Base-by-base conservation (phyloP, 2,329 filamentous ascomycete genomes). In the Blastomyces gilchristii region DNA sequence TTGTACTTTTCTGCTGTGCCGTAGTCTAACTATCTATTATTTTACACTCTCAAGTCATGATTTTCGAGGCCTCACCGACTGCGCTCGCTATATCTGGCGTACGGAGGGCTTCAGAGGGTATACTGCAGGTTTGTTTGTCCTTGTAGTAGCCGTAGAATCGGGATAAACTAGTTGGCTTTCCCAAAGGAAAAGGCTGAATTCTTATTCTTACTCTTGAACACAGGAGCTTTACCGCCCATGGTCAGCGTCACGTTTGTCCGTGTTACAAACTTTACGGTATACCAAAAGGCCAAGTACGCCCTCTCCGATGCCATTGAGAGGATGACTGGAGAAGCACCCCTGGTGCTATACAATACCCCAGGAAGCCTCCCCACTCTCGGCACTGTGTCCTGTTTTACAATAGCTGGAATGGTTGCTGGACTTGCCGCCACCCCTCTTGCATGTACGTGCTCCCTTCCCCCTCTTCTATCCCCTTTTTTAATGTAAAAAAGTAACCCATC, bases 61-160 rank as follows among this genome's bases (percentile, higher is more conserved):
- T 63, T 80, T 80, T 62, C 70, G 70, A 58, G 78, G 77, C 64
- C 70, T 77, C 49, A 72, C 70, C 50, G 72, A 77, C 66, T 78
- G 77, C 66, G 70, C 75, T 47, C 74, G 74, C 65, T 79, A 79
- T 65, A 71, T 79, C n/a, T 78, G 76, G 73, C 74, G 74, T 39
- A 78, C 74, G 52, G 78, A 80, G 70, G 78, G 78, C 22, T 70
- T 77, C 60, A 76, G 78, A 65, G 78, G 78, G 56, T 80, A 78
- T 66, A 77, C 78, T 65, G 76, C 77, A 66, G 78, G 78, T 79
- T 69, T 63, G 71, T 68, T 14, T 41, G 22, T n/a, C 43, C 16
- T 57, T 7, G 56, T 22, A 8, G 43, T 37, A 22, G 50, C 47
- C 47, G 22, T 50, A 25, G n/a, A 50, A 50, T 50, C n/a, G 9